A percentile compares a stretch with the other conserved stretches of the same genome.
These are phyloP conservation scores for Solanum hybrid DNA, from an alignment of 305 asterid species.

Conservation along the genomic window DNA sequence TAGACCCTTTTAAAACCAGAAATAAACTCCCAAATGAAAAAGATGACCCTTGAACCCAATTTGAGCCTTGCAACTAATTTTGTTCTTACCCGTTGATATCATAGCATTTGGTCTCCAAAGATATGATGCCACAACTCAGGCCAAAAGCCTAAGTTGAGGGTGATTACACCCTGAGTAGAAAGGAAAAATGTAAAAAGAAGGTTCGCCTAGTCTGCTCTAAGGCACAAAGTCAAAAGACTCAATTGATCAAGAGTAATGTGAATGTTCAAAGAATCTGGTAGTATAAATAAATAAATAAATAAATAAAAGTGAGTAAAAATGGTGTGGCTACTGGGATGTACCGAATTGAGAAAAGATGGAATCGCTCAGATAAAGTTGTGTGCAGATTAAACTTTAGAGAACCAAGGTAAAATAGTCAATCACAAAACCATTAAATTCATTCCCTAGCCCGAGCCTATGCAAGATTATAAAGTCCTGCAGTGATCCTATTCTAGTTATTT, in stretches of 20 bases:
- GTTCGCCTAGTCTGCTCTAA: not conserved
- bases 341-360: not conserved
- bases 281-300: too few relatives aligned
- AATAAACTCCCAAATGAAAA: not conserved
- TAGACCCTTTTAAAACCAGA: not conserved
- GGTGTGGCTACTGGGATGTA: not conserved
- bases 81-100: not conserved
- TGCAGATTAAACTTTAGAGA: not conserved
- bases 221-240: not conserved
- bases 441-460: not conserved
- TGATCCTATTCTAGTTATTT: not conserved
- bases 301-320: too few relatives aligned
- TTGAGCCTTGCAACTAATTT: not conserved
- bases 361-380: not conserved
- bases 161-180: not conserved
- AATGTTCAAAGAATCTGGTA: not conserved
- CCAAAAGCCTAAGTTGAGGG: not conserved
- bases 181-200: not conserved
- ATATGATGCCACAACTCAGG: not conserved
- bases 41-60: not conserved
- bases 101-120: not conserved
- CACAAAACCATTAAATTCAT: not conserved
- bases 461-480: not conserved
- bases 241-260: not conserved
- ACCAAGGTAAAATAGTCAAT: not conserved